Conservation (phyloP, 2,329 filamentous ascomycete genomes). For the Fusarium napiforme region DNA sequence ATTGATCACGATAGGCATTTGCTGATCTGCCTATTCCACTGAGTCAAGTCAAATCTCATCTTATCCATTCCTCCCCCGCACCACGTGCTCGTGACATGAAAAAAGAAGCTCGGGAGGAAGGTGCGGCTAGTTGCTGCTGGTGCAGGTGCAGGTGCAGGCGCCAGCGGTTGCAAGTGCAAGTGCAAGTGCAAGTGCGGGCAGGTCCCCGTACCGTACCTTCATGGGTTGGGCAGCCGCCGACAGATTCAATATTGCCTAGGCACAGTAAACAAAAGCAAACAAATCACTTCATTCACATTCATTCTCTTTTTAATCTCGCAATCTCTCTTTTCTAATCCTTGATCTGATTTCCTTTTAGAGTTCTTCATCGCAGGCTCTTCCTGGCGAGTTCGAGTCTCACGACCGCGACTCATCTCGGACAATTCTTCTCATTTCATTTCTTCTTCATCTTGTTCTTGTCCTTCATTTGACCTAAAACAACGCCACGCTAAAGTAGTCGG, state of each 20-base stretch:
- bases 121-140: neutral
- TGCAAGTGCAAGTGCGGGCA: constrained; percentile 11
- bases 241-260: neutral
- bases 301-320: constrained; percentile 21
- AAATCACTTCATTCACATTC: constrained; percentile 2
- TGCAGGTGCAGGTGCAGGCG: neutral
- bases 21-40: neutral
- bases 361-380: neutral
- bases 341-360: neutral
- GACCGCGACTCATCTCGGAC: neutral
- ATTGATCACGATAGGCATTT: constrained; percentile 4
- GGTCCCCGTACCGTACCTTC: neutral
- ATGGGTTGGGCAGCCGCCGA: constrained; percentile 20
- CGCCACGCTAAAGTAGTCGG: constrained; percentile 31
- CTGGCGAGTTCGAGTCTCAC: neutral
- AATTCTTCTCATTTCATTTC: constrained; percentile 2
- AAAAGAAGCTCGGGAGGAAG: constrained; percentile 20
- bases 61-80: constrained; percentile 25
- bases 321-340: neutral
- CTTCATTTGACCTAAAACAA: constrained; percentile 9
- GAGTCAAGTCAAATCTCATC: neutral
- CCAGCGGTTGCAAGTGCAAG: neutral
- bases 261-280: constrained; percentile 3
- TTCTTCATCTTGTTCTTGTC: neutral
- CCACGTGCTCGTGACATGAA: constrained; percentile 37